Base-by-base conservation (phyloP, 345 rosid species). In the Diplotaxis tenuifolia region DNA sequence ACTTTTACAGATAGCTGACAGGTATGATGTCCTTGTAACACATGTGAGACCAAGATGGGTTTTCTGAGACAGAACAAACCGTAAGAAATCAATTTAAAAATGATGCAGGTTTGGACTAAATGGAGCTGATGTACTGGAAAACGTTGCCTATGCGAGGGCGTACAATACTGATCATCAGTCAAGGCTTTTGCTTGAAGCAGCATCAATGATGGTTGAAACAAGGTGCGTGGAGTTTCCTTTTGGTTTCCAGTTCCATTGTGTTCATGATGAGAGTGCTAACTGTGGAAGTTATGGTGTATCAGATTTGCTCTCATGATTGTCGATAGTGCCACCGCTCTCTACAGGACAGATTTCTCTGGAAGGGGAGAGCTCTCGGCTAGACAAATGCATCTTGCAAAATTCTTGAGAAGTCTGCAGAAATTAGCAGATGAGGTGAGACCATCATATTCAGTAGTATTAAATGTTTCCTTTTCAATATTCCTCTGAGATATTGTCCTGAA, bases 151-250 rank as follows among this genome's bases (percentile, higher is more conserved):
- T 73, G 96, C 97, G 55, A 87, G 99, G 79, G 97, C 99, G 22
- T 95, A 95, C 80, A 95, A 95, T 78, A 95, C 99, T 4, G 99
- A 95, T 76, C 99, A 95, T 79, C 99, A 89, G 73, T 92, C 97
- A 0, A 83, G 97, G 83, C 99, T 92, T 79, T 80, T 95, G 85
- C 92, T 95, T 71, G 97, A 95, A 85, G 97, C 97, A 71, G 99
- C 99, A 72, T 95, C 99, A 55, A 95, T 95, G 97, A 95, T 95
- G 99, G 89, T 95, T 72, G 99, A 95, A 76, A 89, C 97, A 70
- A 84, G 97, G 97, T 88, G 45, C 29, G 19, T 49, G 34, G 59
- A 67, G 62, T 59, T 27, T 19, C 6, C 15, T n/a, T 57, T 34
- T 11, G 20, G 63, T 71, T 10, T 1, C 38, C 29, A 15, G 22